Conservation (phyloP, 306 rosid species). For the Cucumis sativus region DNA sequence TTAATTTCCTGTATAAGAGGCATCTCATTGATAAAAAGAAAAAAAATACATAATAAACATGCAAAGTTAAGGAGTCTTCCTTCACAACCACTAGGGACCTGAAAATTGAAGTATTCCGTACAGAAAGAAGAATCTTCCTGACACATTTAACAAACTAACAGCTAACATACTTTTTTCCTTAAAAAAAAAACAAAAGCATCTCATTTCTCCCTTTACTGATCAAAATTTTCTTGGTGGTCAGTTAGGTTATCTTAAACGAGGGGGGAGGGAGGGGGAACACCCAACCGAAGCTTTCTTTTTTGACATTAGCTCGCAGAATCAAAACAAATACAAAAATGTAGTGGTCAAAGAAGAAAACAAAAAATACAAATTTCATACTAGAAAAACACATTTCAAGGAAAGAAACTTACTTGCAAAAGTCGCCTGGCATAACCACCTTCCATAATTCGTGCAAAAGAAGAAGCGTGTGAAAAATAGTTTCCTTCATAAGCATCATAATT, state of each 20-base stretch:
- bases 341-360: not conserved
- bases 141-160: not conserved
- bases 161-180: too few relatives aligned
- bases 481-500: constrained; percentile 73
- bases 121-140: not conserved
- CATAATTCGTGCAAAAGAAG: constrained; percentile 95
- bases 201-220: too few relatives aligned
- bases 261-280: not conserved
- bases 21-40: not conserved
- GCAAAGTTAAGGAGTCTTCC: not conserved
- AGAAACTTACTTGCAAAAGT: constrained; percentile 72
- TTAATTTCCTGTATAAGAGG: not conserved
- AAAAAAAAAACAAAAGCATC: not conserved
- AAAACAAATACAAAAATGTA: not conserved
- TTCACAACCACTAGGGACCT: not conserved
- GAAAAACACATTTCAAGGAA: not conserved
- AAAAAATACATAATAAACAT: not conserved
- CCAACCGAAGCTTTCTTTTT: not conserved
- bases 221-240: too few relatives aligned
- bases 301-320: not conserved
- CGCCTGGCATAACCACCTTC: constrained; percentile 90
- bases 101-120: not conserved
- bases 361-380: not conserved
- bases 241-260: too few relatives aligned
- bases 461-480: constrained; percentile 80